A percentile compares a stretch with the other conserved stretches of the same genome.
These are phyloP conservation scores for Microbotryum violaceum DNA, from an alignment of 1,284 basidiomycete genomes.

Conservation along the genomic window DNA sequence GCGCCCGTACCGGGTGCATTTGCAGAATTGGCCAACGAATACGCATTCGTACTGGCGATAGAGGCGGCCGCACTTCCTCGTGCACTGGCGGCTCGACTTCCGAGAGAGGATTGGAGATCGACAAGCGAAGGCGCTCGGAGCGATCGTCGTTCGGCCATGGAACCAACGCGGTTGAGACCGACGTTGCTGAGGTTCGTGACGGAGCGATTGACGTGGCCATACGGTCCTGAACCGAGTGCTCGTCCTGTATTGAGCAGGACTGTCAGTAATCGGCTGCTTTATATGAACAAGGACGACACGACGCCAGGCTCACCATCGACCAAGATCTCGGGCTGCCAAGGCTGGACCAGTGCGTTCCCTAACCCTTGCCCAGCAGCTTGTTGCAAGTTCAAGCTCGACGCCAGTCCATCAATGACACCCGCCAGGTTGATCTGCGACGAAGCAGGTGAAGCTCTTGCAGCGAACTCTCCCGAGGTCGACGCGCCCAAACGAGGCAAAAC, in stretches of 20 bases:
- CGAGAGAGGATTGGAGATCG: constrained; percentile 11
- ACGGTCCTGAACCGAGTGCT: background rate
- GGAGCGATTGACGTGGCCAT: background rate
- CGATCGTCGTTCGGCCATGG: background rate
- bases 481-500: constrained; percentile 1
- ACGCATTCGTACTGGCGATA: constrained; percentile 6
- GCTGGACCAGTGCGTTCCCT: background rate
- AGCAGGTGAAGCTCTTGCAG: background rate
- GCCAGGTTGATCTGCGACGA: background rate
- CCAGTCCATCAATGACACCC: background rate
- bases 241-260: background rate
- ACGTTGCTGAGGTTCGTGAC: background rate
- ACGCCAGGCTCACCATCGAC: background rate
- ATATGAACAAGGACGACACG: too few relatives aligned
- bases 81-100: background rate
- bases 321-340: background rate
- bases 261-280: background rate
- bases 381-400: background rate
- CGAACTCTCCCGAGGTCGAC: constrained; percentile 1
- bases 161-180: background rate
- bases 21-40: too few relatives aligned
- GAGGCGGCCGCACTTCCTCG: constrained; percentile 4
- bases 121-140: constrained; percentile 13
- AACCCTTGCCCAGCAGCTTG: background rate
- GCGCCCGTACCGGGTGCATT: background rate